Evolutionary conservation across 2,329 filamentous ascomycete genomes (phyloP), one percentile per base, ranked within the genome.

Genomic region (Ophiostoma fasciatum): DNA sequence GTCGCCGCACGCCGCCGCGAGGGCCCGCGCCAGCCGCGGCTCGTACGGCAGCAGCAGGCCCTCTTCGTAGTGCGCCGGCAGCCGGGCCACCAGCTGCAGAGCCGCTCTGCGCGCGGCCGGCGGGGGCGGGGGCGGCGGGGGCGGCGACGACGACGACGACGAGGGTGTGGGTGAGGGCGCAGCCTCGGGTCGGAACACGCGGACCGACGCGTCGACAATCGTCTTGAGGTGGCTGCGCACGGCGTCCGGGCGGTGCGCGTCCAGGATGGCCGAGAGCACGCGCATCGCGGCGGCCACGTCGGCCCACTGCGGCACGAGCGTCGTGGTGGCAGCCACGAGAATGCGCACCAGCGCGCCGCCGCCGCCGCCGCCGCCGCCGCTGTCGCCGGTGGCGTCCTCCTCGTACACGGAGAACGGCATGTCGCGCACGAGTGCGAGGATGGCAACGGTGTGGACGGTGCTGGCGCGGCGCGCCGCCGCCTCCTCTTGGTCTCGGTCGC

Each of bases 1-100:
- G 43, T 74, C 68, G 2, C 69, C 70, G 33, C 68, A 70, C 1
- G 68, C 67, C 8, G 55, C 45, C 2, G 62, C 60, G 40, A 74
- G 46, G 35, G 67, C 59, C 4, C 63, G 55, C 40, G 62, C 56
- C 29, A 71, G 57, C 35, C 52, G 53, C 20, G 57, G 57, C 29
- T 59, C 58, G 43, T 62, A 57, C 0, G 62, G 53, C 33, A 68
- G 44, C 15, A 72, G 47, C 31, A 63, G 51, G 6, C 59, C 53
- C 10, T 62, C 55, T 39, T 71, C 68, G 43, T 64, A 68, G 43
- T 59, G 57, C 14, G 46, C 48, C 4, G 69, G 66, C 31, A 74
- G 51, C 21, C 56, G 53, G 4, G 58, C 58, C 4, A 71, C 50
- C 39, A 74, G 61, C 38, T 61, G 53, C 10, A 74, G 45, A 14